Percentiles rank a stretch among this genome's conserved stretches.
Conservation (phyloP, 495 filamentous ascomycete species). For the Trichoderma asperelloides region DNA sequence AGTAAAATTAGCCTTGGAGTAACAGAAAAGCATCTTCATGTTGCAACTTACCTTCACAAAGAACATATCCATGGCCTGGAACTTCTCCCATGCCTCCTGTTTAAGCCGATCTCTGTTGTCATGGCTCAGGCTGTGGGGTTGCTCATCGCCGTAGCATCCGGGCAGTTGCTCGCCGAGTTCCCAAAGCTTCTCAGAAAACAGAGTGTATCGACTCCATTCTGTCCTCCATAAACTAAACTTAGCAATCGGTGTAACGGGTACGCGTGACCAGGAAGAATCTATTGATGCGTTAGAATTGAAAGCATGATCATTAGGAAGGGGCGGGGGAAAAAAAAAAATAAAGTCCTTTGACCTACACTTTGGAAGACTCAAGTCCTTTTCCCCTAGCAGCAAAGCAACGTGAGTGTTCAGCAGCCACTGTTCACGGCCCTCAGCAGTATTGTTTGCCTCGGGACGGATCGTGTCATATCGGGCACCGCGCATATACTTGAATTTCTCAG, state of each 20-base stretch:
- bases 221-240: slow-evolving; percentile 42
- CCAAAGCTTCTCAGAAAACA: slow-evolving; percentile 35
- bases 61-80: slow-evolving; percentile 54
- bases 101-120: slow-evolving; percentile 28
- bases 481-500: slow-evolving; percentile 41
- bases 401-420: slow-evolving; percentile 73
- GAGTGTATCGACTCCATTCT: slow-evolving; percentile 38
- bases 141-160: slow-evolving; percentile 31
- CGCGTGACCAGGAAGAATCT: slow-evolving; percentile 62
- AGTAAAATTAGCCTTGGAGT: background rate
- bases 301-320: slow-evolving; percentile 10
- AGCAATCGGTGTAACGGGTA: slow-evolving; percentile 35
- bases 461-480: slow-evolving; percentile 47
- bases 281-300: background rate
- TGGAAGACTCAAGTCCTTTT: slow-evolving; percentile 64
- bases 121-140: slow-evolving; percentile 31
- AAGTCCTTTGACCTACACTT: slow-evolving; percentile 46
- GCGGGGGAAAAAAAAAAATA: background rate
- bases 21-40: background rate
- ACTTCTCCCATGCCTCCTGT: slow-evolving; percentile 37
- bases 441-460: slow-evolving; percentile 37
- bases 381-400: slow-evolving; percentile 63
- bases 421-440: slow-evolving; percentile 43
- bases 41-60: slow-evolving; percentile 56
- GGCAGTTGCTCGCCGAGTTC: slow-evolving; percentile 35